Evolutionary conservation across 2,329 filamentous ascomycete species (phyloP), one percentile per base, ranked within the genome.

Genomic region (Colletotrichum coccodes): DNA sequence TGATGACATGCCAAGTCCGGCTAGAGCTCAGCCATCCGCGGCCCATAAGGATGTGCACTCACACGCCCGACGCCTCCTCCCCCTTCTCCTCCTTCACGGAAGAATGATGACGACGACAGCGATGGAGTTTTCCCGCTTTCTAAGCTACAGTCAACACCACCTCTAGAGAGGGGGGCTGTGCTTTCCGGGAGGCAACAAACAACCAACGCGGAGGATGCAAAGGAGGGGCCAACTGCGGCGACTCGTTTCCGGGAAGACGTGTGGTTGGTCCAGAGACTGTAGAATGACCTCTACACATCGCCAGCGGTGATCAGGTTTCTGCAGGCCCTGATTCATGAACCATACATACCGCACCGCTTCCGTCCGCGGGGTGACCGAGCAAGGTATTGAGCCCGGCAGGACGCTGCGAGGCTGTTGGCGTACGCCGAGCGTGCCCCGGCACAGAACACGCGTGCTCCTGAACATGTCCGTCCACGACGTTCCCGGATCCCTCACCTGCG

Each of bases 1-100:
- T 44, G 47, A 66, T 69, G 61, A 40, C 54, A 60, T 69, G 66
- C 54, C 61, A 65, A 69, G 66, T 32, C 21, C n/a, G 34, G 34
- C 54, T 34, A 49, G 12, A 12, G 6, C 18, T 49, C 58, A 30
- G 34, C 64, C 60, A 49, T 26, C 28, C 56, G 23, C 44, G 3
- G 26, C 61, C 34, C 32, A n/a, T 11, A 66, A n/a, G 34, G 30
- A 40, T 26, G 16, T 40, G 11, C 42, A 47, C 34, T n/a, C 26
- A 44, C 42, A 21, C 30, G 49, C 50, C 32, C 52, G 28, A 30
- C 46, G 28, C 46, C 3, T 9, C 23, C 16, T 14, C 34, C 49
- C 49, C 16, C 9, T 52, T 30, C 18, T 23, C 12, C 32, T 11
- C n/a, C n/a, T n/a, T n/a, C n/a, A n/a, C n/a, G n/a, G 38, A 52